Evolutionary conservation across 1,284 basidiomycete genomes (phyloP).

Genomic region (Puccinia coronata): DNA sequence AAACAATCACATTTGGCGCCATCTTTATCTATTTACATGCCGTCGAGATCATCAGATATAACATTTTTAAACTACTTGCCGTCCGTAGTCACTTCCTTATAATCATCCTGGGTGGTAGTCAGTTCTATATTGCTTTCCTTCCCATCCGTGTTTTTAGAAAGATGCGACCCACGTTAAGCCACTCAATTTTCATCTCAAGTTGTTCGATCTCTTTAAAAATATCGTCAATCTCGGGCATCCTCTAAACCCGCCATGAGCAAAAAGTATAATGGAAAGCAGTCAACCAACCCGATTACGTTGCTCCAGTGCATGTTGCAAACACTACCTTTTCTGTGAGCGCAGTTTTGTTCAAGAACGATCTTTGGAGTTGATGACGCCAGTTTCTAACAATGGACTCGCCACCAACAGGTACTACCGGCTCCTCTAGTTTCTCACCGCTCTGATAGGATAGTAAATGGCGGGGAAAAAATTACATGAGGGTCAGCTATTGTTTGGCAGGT

Average conservation of each 20-base stretch:
- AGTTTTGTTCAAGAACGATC: constrained; percentile 74
- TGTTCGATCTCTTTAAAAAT: constrained; percentile 46
- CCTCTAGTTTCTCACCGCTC: constrained; percentile 46
- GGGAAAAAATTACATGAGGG: too few species aligned
- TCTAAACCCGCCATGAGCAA: constrained; percentile 22
- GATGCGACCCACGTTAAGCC: constrained; percentile 36
- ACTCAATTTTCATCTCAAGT: constrained; percentile 49
- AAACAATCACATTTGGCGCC: too few species aligned
- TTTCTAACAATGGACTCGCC: constrained; percentile 58
- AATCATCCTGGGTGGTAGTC: too few species aligned
- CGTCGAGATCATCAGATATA: too few species aligned
- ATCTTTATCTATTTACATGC: too few species aligned
- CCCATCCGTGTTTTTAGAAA: too few species aligned
- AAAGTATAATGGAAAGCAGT: constrained; percentile 69
- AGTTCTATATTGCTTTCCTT: too few species aligned
- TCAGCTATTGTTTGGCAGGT: too few species aligned
- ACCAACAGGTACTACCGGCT: constrained; percentile 16
- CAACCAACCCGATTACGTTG: constrained; percentile 89
- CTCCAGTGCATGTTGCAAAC: too few species aligned
- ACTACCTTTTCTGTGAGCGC: constrained; percentile 58
- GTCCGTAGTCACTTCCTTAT: too few species aligned
- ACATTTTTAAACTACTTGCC: too few species aligned
- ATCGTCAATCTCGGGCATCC: constrained; percentile 48
- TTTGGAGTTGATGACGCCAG: constrained; percentile 87
- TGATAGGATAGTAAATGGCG: neutral